Evolutionary conservation across 2,329 filamentous ascomycete genomes (phyloP).

Genomic region (Botryosphaeria agaves): DNA sequence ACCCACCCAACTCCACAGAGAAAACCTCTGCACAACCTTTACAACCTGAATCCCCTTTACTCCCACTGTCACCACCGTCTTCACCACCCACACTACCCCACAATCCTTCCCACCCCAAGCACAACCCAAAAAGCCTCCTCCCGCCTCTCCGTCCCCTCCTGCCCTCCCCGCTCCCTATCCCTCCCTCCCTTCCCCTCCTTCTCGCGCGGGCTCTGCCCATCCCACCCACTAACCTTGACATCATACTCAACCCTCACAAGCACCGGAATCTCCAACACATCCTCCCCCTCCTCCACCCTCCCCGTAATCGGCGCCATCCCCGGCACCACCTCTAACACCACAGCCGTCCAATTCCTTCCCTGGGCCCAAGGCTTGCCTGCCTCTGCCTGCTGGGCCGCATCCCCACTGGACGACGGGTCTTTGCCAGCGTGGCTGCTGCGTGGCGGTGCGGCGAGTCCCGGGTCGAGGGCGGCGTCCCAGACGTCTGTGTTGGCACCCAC

Average conservation of each 20-base stretch:
- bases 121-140: constrained; percentile 96
- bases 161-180: constrained; percentile 26
- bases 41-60: too few relatives aligned
- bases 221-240: constrained; percentile 8
- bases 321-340: constrained; percentile 79
- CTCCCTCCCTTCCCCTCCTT: constrained; percentile 13
- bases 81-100: too few relatives aligned
- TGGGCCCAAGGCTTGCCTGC: constrained; percentile 94
- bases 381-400: constrained; percentile 43
- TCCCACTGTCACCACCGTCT: too few relatives aligned
- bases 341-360: constrained; percentile 85
- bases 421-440: constrained; percentile 11
- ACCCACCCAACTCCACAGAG: too few relatives aligned
- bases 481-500: constrained; percentile 89
- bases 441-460: not conserved
- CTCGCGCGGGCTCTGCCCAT: too few relatives aligned
- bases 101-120: constrained; percentile 70
- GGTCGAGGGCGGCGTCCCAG: constrained; percentile 72
- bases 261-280: not conserved
- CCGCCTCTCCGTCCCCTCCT: constrained; percentile 24
- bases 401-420: constrained; percentile 6
- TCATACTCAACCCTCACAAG: not conserved
- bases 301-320: constrained; percentile 12
- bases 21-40: too few relatives aligned
- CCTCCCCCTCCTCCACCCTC: constrained; percentile 4